Evolutionary conservation across 768 basidiomycete species (phyloP).

Genomic region (Mycena galopus): DNA sequence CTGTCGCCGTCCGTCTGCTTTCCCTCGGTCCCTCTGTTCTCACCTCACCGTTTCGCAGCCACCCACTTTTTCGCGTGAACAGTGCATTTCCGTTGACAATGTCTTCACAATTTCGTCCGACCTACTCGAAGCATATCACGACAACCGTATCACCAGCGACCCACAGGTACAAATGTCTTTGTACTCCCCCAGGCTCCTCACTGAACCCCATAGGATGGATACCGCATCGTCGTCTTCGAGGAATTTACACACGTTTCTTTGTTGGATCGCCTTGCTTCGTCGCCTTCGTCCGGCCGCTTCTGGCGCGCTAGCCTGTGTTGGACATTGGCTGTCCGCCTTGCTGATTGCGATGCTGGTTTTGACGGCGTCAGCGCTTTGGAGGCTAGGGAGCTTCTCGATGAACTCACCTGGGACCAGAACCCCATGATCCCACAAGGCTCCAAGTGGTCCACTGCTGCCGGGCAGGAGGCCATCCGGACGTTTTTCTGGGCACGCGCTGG

Average conservation of each 20-base stretch:
- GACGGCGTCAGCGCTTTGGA: not conserved
- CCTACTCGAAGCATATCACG: conserved; percentile 1
- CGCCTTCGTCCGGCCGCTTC: conserved; percentile 22
- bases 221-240: conserved; percentile 16
- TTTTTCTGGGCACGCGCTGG: conserved; percentile 21
- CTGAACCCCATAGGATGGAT: conserved; percentile 2
- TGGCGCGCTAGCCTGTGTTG: conserved; percentile 24
- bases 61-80: conserved; percentile 18
- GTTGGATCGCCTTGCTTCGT: conserved; percentile 1
- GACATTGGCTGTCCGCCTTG: conserved; percentile 22
- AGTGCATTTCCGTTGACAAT: conserved; percentile 11
- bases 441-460: conserved; percentile 11
- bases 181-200: too few species aligned
- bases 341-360: conserved; percentile 10
- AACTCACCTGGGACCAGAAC: not conserved
- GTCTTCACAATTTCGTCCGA: conserved; percentile 20
- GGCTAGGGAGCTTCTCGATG: conserved; percentile 8
- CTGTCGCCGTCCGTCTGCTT: not conserved
- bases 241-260: not conserved
- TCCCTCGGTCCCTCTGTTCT: not conserved
- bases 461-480: conserved; percentile 16
- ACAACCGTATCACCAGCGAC: conserved; percentile 6
- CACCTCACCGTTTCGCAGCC: conserved; percentile 4
- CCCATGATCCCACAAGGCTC: conserved; percentile 14
- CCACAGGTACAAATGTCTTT: conserved; percentile 20